A percentile compares a stretch with the other conserved stretches of the same genome.
Evolutionary conservation across 2,329 filamentous ascomycete species (phyloP).

Genomic region (Ophiocordyceps australis): DNA sequence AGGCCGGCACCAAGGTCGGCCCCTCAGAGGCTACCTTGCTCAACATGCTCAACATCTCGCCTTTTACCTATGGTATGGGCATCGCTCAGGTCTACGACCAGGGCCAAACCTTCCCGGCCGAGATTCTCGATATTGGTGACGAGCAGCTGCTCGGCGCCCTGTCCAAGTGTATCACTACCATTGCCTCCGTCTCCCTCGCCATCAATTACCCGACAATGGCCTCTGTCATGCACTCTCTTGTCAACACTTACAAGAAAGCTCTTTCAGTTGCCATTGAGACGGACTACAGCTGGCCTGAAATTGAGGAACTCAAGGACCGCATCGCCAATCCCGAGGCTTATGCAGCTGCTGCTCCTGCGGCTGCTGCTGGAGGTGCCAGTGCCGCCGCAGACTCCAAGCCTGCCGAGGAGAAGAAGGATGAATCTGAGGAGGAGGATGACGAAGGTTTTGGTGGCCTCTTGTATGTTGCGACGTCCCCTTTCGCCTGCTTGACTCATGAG

Average conservation of each 20-base stretch:
- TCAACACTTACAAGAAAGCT: slow-evolving; percentile 98
- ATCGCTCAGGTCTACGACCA: slow-evolving; percentile 94
- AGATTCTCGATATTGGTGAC: slow-evolving; percentile 86
- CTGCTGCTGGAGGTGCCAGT: slow-evolving; percentile 34
- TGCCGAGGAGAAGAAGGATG: slow-evolving; percentile 45
- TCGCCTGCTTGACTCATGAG: slow-evolving; percentile 1
- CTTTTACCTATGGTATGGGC: slow-evolving; percentile 98
- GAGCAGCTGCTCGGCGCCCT: slow-evolving; percentile 80
- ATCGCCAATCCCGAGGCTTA: slow-evolving; percentile 98
- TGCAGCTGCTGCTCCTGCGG: slow-evolving; percentile 61
- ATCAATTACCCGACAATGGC: slow-evolving; percentile 90
- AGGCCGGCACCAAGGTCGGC: slow-evolving; percentile 85
- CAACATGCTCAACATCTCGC: slow-evolving; percentile 99
- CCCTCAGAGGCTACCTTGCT: slow-evolving; percentile 96
- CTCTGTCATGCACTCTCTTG: slow-evolving; percentile 85
- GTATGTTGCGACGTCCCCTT: slow-evolving; percentile 19
- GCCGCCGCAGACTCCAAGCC: slow-evolving; percentile 27
- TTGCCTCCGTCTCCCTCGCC: slow-evolving; percentile 82
- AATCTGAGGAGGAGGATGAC: slow-evolving; percentile 52
- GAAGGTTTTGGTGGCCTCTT: slow-evolving; percentile 71
- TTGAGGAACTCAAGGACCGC: slow-evolving; percentile 96
- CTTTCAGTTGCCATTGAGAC: slow-evolving; percentile 79
- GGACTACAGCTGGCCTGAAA: slow-evolving; percentile 86
- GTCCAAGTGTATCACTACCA: slow-evolving; percentile 63
- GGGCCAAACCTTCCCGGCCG: slow-evolving; percentile 76